phyloP scores from a whole-genome alignment of 2,329 filamentous ascomycete species.

The Penicillium sp. region DNA sequence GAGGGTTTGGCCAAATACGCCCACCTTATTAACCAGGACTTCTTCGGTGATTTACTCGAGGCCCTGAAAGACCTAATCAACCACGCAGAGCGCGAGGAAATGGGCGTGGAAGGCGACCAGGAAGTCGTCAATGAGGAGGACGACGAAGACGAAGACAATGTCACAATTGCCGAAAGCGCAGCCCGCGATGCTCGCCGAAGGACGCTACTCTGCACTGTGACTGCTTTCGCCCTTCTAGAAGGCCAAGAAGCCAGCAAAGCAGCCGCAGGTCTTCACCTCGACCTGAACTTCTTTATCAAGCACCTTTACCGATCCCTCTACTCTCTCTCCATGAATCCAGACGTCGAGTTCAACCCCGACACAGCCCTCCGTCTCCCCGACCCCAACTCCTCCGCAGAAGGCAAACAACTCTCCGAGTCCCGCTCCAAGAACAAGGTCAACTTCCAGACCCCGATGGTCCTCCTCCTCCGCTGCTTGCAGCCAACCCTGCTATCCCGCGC shows the following conservation, averaged over 20 bases:
- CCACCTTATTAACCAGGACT: conserved; percentile 97
- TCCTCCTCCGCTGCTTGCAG: conserved; percentile 82
- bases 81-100: conserved; percentile 57
- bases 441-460: conserved; percentile 88
- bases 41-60: conserved; percentile 94
- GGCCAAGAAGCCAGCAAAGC: conserved; percentile 90
- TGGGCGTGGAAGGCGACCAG: conserved; percentile 49
- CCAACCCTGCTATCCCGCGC: conserved; percentile 75
- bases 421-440: conserved; percentile 72
- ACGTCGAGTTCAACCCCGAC: conserved; percentile 74
- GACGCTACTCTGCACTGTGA: conserved; percentile 88
- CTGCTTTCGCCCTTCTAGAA: conserved; percentile 91
- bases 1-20: conserved; percentile 92
- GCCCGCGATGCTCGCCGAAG: conserved; percentile 77
- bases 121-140: conserved; percentile 29
- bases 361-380: conserved; percentile 71
- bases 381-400: conserved; percentile 51
- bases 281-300: conserved; percentile 91
- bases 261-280: conserved; percentile 75
- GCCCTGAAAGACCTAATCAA: conserved; percentile 89
- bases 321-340: conserved; percentile 72
- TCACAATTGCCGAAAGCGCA: conserved; percentile 51
- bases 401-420: conserved; percentile 37
- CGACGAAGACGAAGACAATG: conserved; percentile 40
- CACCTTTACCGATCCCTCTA: conserved; percentile 88